These are phyloP conservation scores for Apostasia shenzhenica DNA, from an alignment of 106 monocot genomes.

Conservation along the genomic window DNA sequence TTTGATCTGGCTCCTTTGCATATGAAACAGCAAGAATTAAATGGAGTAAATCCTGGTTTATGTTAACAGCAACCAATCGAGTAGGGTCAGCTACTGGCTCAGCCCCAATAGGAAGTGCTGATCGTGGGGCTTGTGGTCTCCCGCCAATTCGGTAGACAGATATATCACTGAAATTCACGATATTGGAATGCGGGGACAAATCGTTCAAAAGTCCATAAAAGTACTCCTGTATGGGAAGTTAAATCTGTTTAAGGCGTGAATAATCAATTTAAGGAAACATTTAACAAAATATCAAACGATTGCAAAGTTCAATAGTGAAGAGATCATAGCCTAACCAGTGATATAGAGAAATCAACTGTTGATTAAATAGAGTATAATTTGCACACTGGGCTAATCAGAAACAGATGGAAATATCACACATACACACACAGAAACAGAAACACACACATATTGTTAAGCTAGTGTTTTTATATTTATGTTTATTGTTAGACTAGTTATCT, in stretches of 20 bases:
- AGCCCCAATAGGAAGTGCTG: slow-evolving; percentile 91
- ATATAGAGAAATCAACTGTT: too few relatives aligned
- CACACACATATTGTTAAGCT: too few relatives aligned
- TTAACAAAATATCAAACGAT: too few relatives aligned
- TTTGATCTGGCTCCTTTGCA: slow-evolving; percentile 89
- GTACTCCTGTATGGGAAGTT: slow-evolving; percentile 55
- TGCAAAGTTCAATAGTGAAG: too few relatives aligned
- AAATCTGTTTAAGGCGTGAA: not conserved
- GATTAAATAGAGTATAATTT: too few relatives aligned
- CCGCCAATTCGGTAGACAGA: slow-evolving; percentile 85
- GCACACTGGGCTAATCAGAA: too few relatives aligned
- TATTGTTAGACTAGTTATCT: too few relatives aligned
- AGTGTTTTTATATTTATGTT: too few relatives aligned
- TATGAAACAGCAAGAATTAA: slow-evolving; percentile 89
- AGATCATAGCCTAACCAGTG: too few relatives aligned
- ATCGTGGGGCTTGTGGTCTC: slow-evolving; percentile 87
- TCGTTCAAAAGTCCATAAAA: slow-evolving; percentile 80
- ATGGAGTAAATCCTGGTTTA: slow-evolving; percentile 83
- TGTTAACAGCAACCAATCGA: slow-evolving; percentile 64
- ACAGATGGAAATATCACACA: too few relatives aligned
- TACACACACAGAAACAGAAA: too few relatives aligned
- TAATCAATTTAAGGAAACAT: not conserved
- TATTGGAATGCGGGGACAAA: slow-evolving; percentile 79
- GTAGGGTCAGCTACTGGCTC: slow-evolving; percentile 91
- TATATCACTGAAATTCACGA: slow-evolving; percentile 73